Evolutionary conservation across 1,284 basidiomycete genomes (phyloP), one percentile per base, ranked within the genome.

Genomic region (Trichosporon sp.): DNA sequence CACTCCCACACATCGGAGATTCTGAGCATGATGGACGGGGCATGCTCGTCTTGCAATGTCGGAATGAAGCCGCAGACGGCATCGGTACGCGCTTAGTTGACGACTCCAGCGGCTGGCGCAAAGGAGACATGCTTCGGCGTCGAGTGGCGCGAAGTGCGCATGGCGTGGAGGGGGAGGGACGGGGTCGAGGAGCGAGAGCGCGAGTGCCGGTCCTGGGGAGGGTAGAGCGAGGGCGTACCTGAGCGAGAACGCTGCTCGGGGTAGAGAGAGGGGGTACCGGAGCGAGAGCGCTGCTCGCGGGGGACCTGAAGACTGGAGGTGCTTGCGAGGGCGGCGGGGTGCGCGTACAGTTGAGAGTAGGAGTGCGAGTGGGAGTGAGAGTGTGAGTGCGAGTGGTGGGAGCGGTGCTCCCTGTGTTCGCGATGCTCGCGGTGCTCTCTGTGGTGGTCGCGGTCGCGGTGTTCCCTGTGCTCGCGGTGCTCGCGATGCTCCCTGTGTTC

Each of bases 121-220:
- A 54, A 54, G 19, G 51, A 54, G 51, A 54, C 51, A 19, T 54
- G 51, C 51, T 54, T 54, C 19, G 51, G 51, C 10, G 51, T 21
- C 51, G 51, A 26, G 51, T 19, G 19, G 21, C 51, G 51, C 19
- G 51, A 54, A 16, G 12, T 7, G n/a, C 51, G 43, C 43, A n/a
- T 21, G 7, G 46, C 19, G n/a, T 19, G 46, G 16, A 48, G 14
- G 3, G 46, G 46, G 4, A n/a, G n/a, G 3, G 46, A 48, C 3
- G 46, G 46, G 16, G 46, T 48, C 16, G 46, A 48, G 16, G 46
- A 48, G 46, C 46, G 46, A 16, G 46, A 48, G 19, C 19, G 46
- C 1, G 16, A 19, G 38, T 40, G 38, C 8, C 38, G 38, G 5
- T 48, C 46, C n/a, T 16, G 46, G 16, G 46, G 46, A 12, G 38